These are phyloP conservation scores for Xylaria palmicola DNA, from an alignment of 495 filamentous ascomycete genomes.

Conservation along the genomic window DNA sequence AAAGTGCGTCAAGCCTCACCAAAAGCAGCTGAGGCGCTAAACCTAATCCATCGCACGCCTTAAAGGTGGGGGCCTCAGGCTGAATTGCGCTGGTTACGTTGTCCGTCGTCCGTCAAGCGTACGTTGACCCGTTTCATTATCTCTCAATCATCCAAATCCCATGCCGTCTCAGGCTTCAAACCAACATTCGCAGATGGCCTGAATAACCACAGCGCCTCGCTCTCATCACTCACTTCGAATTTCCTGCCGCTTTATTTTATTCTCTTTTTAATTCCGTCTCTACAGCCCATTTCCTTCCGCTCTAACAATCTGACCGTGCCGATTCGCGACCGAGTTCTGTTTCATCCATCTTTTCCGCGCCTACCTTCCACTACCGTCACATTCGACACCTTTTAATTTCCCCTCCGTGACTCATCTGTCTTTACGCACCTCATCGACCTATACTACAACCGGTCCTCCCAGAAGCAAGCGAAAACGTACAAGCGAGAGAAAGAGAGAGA, in stretches of 20 bases:
- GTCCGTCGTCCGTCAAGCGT: no score
- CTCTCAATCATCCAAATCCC: not conserved
- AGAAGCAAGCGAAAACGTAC: no score
- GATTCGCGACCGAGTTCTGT: no score
- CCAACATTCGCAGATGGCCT: conserved; percentile 10
- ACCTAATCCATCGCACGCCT: no score
- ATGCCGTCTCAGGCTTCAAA: not conserved
- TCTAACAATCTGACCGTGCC: not conserved
- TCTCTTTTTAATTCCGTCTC: not conserved
- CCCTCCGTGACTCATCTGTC: not conserved
- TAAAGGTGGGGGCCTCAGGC: no score
- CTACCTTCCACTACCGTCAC: not conserved
- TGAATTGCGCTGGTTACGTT: no score
- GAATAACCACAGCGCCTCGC: not conserved
- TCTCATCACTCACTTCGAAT: conserved; percentile 1
- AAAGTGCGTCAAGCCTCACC: no score
- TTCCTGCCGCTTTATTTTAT: not conserved
- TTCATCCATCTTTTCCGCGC: not conserved
- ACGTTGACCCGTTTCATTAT: no score
- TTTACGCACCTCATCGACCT: not conserved
- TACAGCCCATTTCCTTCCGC: conserved; percentile 8
- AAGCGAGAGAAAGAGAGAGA: no score
- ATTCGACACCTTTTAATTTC: not conserved
- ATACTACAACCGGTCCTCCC: not conserved
- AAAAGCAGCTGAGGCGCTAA: no score